Evolutionary conservation across 768 basidiomycete genomes (phyloP).

Genomic region (Hysterangium stoloniferum): DNA sequence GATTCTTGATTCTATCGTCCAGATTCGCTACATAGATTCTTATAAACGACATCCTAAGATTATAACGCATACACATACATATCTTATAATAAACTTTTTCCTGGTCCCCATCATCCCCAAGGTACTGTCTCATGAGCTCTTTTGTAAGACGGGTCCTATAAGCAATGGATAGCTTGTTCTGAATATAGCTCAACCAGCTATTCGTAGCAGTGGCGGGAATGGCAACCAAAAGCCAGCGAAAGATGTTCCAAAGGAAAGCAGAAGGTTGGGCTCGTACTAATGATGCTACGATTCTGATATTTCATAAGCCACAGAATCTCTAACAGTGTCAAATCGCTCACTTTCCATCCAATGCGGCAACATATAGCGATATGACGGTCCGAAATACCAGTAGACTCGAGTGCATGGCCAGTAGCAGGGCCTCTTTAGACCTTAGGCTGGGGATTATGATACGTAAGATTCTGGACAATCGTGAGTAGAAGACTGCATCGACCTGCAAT

Average conservation of each 20-base stretch:
- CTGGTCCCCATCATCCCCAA: constrained; percentile 64
- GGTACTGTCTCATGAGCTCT: constrained; percentile 76
- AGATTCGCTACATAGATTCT: constrained; percentile 70
- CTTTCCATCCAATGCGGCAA: constrained; percentile 91
- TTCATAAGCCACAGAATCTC: too few species aligned
- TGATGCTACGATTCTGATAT: constrained; percentile 80
- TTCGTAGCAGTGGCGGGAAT: constrained; percentile 92
- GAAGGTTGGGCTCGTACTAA: constrained; percentile 79
- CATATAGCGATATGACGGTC: constrained; percentile 89
- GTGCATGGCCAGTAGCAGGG: constrained; percentile 79
- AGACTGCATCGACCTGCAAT: constrained; percentile 78
- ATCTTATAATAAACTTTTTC: constrained; percentile 93
- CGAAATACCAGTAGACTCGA: constrained; percentile 82
- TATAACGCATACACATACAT: constrained; percentile 36
- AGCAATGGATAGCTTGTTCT: constrained; percentile 86
- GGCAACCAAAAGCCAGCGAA: constrained; percentile 86
- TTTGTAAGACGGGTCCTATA: constrained; percentile 82
- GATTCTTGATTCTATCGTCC: constrained; percentile 93
- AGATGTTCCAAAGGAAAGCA: constrained; percentile 77
- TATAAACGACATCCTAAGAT: background rate
- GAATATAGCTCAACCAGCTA: constrained; percentile 87
- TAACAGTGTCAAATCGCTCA: constrained; percentile 29
- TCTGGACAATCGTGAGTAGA: constrained; percentile 70
- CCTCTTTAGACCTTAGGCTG: constrained; percentile 76
- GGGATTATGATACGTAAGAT: constrained; percentile 89